Evolutionary conservation across 2,329 filamentous ascomycete species (phyloP).

Genomic region (Cyphellophora europaea): DNA sequence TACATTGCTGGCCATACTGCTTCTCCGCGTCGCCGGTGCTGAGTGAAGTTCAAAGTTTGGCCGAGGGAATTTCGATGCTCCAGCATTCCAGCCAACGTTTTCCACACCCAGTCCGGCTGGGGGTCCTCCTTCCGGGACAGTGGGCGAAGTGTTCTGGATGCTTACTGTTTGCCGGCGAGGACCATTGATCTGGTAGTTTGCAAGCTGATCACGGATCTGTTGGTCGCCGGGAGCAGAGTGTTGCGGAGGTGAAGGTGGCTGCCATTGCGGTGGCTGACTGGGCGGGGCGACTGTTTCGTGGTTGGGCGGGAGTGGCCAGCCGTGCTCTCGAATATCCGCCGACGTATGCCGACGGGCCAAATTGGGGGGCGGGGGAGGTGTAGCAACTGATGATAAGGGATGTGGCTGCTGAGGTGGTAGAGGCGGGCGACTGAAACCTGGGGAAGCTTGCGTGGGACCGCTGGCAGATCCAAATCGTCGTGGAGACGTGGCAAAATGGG

Average conservation of each 20-base stretch:
- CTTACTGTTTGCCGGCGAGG: conserved; percentile 32
- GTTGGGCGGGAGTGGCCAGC: conserved; percentile 49
- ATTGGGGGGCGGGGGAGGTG: conserved; percentile 48
- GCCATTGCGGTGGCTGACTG: conserved; percentile 45
- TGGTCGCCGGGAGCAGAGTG: conserved; percentile 41
- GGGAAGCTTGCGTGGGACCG: conserved; percentile 52
- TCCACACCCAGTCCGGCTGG: conserved; percentile 15
- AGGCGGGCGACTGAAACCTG: conserved; percentile 62
- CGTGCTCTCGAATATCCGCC: conserved; percentile 85
- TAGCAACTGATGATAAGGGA: conserved; percentile 46
- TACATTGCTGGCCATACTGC: conserved; percentile 63
- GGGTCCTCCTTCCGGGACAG: conserved; percentile 12
- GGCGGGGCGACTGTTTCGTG: conserved; percentile 57
- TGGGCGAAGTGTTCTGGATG: conserved; percentile 9
- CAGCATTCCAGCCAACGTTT: conserved; percentile 13
- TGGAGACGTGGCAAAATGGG: conserved; percentile 70
- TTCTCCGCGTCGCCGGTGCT: conserved; percentile 55
- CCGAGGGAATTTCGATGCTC: conserved; percentile 15
- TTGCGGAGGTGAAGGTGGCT: conserved; percentile 44
- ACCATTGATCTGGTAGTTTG: conserved; percentile 56
- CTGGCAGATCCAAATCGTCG: conserved; percentile 84
- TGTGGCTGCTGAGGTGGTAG: conserved; percentile 62
- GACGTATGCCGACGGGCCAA: conserved; percentile 82
- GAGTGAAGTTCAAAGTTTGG: conserved; percentile 27
- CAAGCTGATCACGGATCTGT: conserved; percentile 52